Conservation (phyloP, 2,329 filamentous ascomycete species). For the Beauveria caledonica region DNA sequence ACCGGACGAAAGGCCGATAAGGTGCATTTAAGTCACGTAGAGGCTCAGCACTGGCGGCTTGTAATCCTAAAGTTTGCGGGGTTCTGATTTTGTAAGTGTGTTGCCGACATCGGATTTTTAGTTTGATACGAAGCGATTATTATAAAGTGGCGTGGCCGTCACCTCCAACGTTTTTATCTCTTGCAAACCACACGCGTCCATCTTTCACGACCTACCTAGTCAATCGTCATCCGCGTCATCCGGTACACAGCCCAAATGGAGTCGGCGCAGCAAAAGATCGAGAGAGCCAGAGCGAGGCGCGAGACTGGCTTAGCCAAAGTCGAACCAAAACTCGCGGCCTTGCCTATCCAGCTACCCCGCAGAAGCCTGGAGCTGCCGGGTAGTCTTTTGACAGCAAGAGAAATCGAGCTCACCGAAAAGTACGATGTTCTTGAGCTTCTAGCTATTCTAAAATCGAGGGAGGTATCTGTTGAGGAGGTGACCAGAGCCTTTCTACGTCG, state of each 20-base stretch:
- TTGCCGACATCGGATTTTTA: constrained; percentile 5
- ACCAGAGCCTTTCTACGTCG: constrained; percentile 10
- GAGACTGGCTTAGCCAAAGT: constrained; percentile 13
- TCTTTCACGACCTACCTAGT: background rate
- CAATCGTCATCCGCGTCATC: too few species aligned
- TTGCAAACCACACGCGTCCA: background rate
- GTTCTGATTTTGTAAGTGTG: background rate
- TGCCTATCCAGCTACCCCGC: constrained; percentile 13
- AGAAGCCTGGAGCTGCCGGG: constrained; percentile 18
- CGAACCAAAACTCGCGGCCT: constrained; percentile 12
- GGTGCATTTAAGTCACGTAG: background rate
- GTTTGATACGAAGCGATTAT: background rate
- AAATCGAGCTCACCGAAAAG: constrained; percentile 22
- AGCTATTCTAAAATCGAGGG: background rate
- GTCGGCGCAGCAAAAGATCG: constrained; percentile 9
- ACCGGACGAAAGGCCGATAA: background rate
- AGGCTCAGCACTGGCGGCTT: background rate
- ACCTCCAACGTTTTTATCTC: background rate
- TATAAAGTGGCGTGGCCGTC: background rate
- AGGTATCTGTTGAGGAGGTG: constrained; percentile 11
- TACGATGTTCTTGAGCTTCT: constrained; percentile 19
- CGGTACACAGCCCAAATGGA: background rate
- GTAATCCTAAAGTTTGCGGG: background rate
- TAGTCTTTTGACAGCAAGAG: constrained; percentile 17
- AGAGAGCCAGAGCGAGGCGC: constrained; percentile 10